phyloP scores from a whole-genome alignment of 176 grass and related monocot genomes.

The Triticum timopheevii region DNA sequence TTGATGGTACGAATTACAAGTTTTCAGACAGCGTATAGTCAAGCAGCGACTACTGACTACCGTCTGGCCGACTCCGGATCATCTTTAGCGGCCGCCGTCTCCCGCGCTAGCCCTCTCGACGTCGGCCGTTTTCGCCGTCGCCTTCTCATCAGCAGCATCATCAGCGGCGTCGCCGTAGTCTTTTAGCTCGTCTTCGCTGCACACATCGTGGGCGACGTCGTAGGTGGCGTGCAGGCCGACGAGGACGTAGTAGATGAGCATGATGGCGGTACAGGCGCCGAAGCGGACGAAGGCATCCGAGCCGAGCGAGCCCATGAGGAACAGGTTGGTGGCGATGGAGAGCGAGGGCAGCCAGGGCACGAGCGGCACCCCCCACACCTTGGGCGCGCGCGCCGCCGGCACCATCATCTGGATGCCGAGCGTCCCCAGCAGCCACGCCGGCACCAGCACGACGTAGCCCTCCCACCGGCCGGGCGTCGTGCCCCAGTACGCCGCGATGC shows the following conservation, averaged over 20 bases:
- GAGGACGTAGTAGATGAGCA: conserved; percentile 84
- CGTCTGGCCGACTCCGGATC: neutral
- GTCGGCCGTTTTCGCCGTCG: conserved; percentile 3
- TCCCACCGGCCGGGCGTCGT: conserved; percentile 47
- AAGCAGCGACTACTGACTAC: too few species aligned
- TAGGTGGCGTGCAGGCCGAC: conserved; percentile 92
- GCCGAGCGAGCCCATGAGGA: conserved; percentile 91
- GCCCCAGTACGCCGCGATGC: conserved; percentile 78
- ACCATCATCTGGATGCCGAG: conserved; percentile 68
- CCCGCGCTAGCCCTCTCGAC: conserved; percentile 35
- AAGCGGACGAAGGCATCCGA: conserved; percentile 71
- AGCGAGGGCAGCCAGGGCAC: conserved; percentile 94
- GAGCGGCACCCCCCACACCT: conserved; percentile 85
- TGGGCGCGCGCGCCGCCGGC: conserved; percentile 56
- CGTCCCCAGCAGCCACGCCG: conserved; percentile 62
- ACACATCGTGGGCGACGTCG: conserved; percentile 64
- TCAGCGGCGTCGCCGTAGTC: neutral
- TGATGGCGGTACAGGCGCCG: conserved; percentile 64
- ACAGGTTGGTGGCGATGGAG: conserved; percentile 93
- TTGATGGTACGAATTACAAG: neutral
- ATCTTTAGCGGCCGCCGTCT: neutral
- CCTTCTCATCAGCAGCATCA: neutral
- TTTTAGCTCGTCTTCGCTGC: neutral
- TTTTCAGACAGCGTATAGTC: neutral
- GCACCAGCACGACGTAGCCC: conserved; percentile 61